Evolutionary conservation across 257 asterid species (phyloP).

Genomic region (Nicotiana paniculata): DNA sequence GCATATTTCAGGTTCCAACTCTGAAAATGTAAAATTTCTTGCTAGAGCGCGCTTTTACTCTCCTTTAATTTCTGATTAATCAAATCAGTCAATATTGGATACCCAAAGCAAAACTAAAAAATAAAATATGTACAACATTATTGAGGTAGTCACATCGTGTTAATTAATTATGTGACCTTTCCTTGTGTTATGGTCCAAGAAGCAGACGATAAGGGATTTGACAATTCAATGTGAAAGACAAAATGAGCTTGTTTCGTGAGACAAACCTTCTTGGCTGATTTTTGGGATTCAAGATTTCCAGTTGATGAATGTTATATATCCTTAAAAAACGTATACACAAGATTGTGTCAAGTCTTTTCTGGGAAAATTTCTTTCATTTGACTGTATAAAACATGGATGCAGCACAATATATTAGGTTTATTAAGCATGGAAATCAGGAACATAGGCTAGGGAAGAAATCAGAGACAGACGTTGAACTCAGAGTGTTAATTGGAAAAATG

Average conservation of each 20-base stretch:
- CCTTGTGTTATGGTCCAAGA: neutral
- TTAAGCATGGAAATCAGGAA: neutral
- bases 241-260: neutral
- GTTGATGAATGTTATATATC: neutral
- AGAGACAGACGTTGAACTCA: neutral
- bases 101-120: neutral
- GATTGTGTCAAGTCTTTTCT: neutral
- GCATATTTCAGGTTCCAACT: neutral
- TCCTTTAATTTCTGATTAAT: neutral
- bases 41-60: no score
- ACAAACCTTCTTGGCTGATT: neutral
- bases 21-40: neutral
- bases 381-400: neutral
- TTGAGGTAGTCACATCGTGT: neutral
- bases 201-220: slow-evolving; percentile 1
- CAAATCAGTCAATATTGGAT: neutral
- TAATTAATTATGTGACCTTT: neutral
- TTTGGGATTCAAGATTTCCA: neutral
- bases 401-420: neutral
- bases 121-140: no score
- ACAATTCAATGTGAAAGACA: neutral
- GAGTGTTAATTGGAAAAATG: neutral
- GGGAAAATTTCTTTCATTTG: neutral
- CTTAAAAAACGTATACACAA: neutral
- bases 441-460: neutral